These are phyloP conservation scores for Chlamydomonas applanata DNA, from an alignment of 139 green algal genomes.

Conservation along the genomic window DNA sequence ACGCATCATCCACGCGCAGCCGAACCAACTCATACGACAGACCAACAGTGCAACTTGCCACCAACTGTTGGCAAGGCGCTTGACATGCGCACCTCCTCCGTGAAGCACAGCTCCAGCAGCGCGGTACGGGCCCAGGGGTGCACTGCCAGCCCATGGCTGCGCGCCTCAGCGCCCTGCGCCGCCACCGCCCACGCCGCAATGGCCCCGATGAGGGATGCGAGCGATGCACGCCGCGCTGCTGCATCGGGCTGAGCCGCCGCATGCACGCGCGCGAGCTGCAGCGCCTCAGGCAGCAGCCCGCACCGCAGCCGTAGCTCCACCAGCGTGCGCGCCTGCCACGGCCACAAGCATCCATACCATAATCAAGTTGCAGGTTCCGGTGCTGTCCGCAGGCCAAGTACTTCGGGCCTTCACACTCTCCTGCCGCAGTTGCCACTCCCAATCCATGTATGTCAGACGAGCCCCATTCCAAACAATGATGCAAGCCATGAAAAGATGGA, in stretches of 20 bases:
- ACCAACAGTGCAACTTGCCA: too few species aligned
- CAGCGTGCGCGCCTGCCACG: not conserved
- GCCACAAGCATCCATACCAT: too few species aligned
- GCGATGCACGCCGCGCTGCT: not conserved
- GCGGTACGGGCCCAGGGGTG: not conserved
- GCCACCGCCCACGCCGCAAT: not conserved
- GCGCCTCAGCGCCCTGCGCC: not conserved
- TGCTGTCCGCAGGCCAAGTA: too few species aligned
- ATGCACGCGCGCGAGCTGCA: not conserved
- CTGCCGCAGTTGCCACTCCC: too few species aligned
- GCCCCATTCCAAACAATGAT: too few species aligned
- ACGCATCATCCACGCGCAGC: too few species aligned
- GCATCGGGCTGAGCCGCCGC: not conserved
- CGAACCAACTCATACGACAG: too few species aligned
- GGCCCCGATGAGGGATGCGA: not conserved
- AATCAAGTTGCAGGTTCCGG: too few species aligned
- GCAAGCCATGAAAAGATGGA: too few species aligned
- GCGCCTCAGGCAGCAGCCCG: slow-evolving; percentile 2
- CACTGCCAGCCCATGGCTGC: not conserved
- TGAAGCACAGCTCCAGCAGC: slow-evolving; percentile 13
- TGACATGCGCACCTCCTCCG: not conserved
- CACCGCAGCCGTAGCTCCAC: slow-evolving; percentile 5
- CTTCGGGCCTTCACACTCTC: too few species aligned
- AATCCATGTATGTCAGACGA: too few species aligned
- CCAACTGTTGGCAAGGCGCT: too few species aligned